Base-by-base conservation (phyloP, 352 stramenopile species). In the Thraustochytrium striatum region DNA sequence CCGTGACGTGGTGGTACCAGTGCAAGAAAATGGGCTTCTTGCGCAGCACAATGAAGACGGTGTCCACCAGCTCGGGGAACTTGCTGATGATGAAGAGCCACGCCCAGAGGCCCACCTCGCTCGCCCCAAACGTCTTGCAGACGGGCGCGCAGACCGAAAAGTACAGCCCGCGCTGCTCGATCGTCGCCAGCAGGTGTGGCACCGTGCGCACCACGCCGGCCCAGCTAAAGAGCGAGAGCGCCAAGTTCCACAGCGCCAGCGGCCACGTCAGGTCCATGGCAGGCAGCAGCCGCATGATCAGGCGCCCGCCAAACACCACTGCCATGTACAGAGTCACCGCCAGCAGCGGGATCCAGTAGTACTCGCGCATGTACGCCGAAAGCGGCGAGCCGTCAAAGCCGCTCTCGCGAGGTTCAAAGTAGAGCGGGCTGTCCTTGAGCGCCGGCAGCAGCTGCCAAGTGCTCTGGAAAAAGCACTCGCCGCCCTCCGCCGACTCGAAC, bases 1-100 rank as follows among this genome's bases (percentile, higher is more conserved):
- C 95, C 19, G 95, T 98, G 84, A 98, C 93, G 85, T 98, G 95
- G 86, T 98, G 95, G 87, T 98, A 98, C 94, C 94, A 98, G 86
- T 98, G 95, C 58, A 98, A 86, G 84, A 98, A 97, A 82, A 98
- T 97, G 53, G 89, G 89, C 85, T 97, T 97, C 87, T 98, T 98
- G 85, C 95, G 90, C 70, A 98, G 86, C 69, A 98, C 92, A 83
- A 98, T 97, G 86, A 98, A 98, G 32, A 92, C 88, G 36, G 95
- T 98, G 85, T 98, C 95, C 57, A 97, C 72, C 41, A 98, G 89
- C 87, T 98, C 95, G 11, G 91, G 92, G 78, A 88, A 83, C 84
- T 91, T 72, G 57, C 33, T 69, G 58, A 78, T 83, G 69, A 85
- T 84, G 47, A 85, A 85, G 19, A 84, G 41, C 8, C 58, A 69